Conservation (phyloP, 75 land plant species). For the Cupressus sempervirens region DNA sequence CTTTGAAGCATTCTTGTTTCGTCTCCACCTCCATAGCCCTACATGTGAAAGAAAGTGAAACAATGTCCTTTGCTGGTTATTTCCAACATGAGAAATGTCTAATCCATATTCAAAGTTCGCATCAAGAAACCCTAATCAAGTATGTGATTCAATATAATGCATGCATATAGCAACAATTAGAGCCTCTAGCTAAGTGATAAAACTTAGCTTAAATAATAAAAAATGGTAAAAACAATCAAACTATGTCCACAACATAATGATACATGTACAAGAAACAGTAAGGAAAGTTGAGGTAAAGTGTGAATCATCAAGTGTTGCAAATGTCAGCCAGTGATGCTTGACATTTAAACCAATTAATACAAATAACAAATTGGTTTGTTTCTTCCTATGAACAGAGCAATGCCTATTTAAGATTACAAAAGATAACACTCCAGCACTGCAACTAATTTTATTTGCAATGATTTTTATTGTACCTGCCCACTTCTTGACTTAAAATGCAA, state of each 20-base stretch:
- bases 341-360: not conserved
- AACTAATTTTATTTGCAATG: not conserved
- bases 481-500: not conserved
- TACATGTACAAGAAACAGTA: not conserved
- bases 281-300: not conserved
- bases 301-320: not conserved
- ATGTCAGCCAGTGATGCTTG: not conserved
- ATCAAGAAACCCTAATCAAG: not conserved
- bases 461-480: not conserved
- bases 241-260: not conserved
- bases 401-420: not conserved
- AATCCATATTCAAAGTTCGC: not conserved
- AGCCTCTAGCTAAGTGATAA: not conserved
- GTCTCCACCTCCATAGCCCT: constrained; percentile 98
- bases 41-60: constrained; percentile 4
- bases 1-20: constrained; percentile 76
- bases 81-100: not conserved
- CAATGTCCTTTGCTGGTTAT: not conserved
- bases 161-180: not conserved
- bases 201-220: not conserved
- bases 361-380: not conserved
- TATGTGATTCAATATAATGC: not conserved
- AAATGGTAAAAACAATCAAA: not conserved
- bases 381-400: not conserved
- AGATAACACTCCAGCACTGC: not conserved